Conservation (phyloP, 1,139 yeast genomes). For the Ogataea hybrid region DNA sequence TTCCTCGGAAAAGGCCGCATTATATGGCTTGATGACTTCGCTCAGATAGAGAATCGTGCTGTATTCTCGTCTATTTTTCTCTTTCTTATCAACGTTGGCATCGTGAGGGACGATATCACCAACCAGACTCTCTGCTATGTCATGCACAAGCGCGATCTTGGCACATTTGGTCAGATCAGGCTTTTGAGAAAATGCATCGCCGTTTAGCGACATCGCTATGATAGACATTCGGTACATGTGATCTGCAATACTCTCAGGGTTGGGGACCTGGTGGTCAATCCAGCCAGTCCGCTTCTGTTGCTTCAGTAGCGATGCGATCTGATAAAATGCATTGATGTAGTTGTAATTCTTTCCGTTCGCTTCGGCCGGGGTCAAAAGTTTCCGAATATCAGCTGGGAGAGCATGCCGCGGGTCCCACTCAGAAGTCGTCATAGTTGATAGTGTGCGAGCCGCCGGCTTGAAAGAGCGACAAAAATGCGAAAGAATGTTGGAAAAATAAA, state of each 20-base stretch:
- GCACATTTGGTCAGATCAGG: constrained; percentile 51
- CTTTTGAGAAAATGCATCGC: constrained; percentile 32
- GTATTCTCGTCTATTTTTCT: constrained; percentile 79
- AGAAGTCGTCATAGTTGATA: constrained; percentile 16
- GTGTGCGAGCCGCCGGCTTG: background rate
- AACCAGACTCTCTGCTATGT: constrained; percentile 89
- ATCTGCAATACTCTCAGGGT: constrained; percentile 78
- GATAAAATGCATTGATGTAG: constrained; percentile 68
- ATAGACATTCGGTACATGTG: constrained; percentile 98
- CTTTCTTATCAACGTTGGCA: constrained; percentile 37
- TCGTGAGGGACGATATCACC: constrained; percentile 95
- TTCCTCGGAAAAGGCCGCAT: constrained; percentile 60
- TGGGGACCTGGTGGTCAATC: constrained; percentile 70
- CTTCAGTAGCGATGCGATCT: constrained; percentile 73
- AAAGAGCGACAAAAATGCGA: background rate
- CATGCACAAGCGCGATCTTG: constrained; percentile 87
- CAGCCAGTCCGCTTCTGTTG: constrained; percentile 90
- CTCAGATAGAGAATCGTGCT: constrained; percentile 70
- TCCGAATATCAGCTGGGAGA: constrained; percentile 51
- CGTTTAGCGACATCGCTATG: constrained; percentile 69
- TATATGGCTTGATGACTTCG: constrained; percentile 61
- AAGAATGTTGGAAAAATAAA: background rate
- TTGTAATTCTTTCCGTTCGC: constrained; percentile 34
- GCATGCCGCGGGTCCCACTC: constrained; percentile 60
- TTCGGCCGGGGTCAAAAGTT: constrained; percentile 34